Base-by-base conservation (phyloP, 176 grass and related monocot genomes). In the Alopecurus myosuroides region DNA sequence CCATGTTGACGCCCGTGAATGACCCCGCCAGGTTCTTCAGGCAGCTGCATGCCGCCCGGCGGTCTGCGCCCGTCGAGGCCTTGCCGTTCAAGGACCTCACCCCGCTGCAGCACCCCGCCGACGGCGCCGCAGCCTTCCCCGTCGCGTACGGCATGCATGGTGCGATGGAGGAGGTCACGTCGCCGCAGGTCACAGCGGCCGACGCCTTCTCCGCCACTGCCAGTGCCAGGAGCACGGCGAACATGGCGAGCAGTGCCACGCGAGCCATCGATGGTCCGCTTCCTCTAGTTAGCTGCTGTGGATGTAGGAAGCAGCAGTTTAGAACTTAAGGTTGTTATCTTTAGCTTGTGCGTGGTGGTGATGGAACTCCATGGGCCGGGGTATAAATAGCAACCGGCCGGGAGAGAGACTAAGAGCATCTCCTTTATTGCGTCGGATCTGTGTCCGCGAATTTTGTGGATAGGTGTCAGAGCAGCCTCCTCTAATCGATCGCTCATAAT, bases 111-210 rank as follows among this genome's bases (percentile, higher is more conserved):
- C 93, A 95, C 39, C 58, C 9, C 11, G 12, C 22, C 11, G 85
- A 70, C 0, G 90, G 78, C 0, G 81, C 3, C 6, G 79, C 0
- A 11, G 42, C 12, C 11, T 48, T 69, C 5, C 57, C 71, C 48
- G 44, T 85, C 35, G 76, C 77, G 55, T 95, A 95, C 12, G 52
- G 13, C 22, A 88, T 19, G 80, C 90, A 95, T 29, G 90, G 88
- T 60, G 76, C 37, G 29, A 92, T 45, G 2, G 78, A 9, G 19
- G 85, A 87, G 4, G 85, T 68, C 78, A 95, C 90, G 7, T 95
- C 51, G 2, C 67, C 7, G 76, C 90, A 92, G 50, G 42, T 80
- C 11, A 89, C 69, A 4, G 80, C 78, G 18, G 58, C 85, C 20
- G 66, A 36, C 7, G 74, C 14, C 5, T 11, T 66, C 20, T 75